These are phyloP conservation scores for Lachnellula occidentalis DNA, from an alignment of 2,329 filamentous ascomycete genomes.

Conservation along the genomic window DNA sequence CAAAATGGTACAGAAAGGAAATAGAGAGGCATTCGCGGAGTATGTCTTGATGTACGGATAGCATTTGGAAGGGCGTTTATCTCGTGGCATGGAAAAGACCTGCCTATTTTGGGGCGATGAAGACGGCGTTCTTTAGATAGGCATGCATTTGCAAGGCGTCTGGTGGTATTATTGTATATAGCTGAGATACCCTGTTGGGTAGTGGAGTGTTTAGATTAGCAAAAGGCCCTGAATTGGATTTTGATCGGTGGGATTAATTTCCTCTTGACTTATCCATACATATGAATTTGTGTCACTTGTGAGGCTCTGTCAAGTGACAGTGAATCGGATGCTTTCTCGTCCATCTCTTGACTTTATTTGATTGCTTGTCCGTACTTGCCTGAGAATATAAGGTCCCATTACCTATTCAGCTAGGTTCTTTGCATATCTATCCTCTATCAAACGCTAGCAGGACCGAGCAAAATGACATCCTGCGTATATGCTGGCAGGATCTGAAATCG, in stretches of 20 bases:
- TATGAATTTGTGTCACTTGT: no score
- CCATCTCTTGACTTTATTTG: no score
- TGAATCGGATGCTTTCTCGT: no score
- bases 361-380: no score
- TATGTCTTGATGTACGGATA: constrained; percentile 16
- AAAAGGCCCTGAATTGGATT: not conserved
- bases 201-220: not conserved
- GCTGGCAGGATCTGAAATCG: no score
- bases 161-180: not conserved
- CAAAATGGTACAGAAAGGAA: constrained; percentile 27
- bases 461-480: no score
- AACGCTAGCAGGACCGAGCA: no score
- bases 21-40: constrained; percentile 21
- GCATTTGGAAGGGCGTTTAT: constrained; percentile 11
- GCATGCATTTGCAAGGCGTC: not conserved
- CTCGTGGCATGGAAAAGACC: not conserved
- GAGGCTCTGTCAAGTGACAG: no score
- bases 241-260: not conserved
- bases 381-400: no score
- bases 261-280: no score
- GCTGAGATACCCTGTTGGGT: not conserved
- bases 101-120: not conserved
- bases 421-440: no score
- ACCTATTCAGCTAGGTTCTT: no score
- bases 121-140: not conserved